Evolutionary conservation across 2,329 filamentous ascomycete species (phyloP).

Genomic region (Fusarium goolgardi): DNA sequence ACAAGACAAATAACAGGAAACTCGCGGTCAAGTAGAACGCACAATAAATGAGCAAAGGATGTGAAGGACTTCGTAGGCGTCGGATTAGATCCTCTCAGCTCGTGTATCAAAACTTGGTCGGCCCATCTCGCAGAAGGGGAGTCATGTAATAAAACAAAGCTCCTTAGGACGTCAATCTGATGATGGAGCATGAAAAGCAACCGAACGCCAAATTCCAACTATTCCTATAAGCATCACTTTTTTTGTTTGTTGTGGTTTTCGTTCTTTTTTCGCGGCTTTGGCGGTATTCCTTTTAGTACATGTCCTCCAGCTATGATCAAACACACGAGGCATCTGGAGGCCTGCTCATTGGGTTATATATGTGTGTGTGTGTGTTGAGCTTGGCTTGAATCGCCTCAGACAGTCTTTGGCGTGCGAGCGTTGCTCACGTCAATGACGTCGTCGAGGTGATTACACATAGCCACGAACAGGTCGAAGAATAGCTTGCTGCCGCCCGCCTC

Average conservation of each 20-base stretch:
- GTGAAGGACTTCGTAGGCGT: constrained; percentile 38
- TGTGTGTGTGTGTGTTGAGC: constrained; percentile 31
- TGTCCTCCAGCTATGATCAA: constrained; percentile 42
- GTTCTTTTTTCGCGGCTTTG: constrained; percentile 40
- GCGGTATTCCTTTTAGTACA: constrained; percentile 36
- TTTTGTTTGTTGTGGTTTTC: constrained; percentile 44
- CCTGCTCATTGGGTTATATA: constrained; percentile 34
- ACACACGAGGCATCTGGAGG: constrained; percentile 40
- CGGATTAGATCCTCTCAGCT: constrained; percentile 56
- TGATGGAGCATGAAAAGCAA: constrained; percentile 57
- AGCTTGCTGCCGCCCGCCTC: constrained; percentile 88
- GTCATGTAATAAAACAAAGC: constrained; percentile 54
- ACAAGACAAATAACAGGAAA: constrained; percentile 37
- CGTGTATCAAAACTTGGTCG: constrained; percentile 57
- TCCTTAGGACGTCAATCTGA: constrained; percentile 65
- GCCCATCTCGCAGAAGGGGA: constrained; percentile 66
- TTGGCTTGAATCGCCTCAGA: constrained; percentile 55
- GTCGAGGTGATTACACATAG: constrained; percentile 98
- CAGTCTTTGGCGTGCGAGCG: constrained; percentile 68
- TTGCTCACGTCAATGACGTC: constrained; percentile 90
- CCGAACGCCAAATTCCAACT: constrained; percentile 47
- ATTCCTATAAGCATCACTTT: constrained; percentile 39
- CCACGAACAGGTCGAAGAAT: constrained; percentile 98
- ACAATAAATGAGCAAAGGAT: constrained; percentile 51
- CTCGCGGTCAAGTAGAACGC: constrained; percentile 16